phyloP scores from a whole-genome alignment of 2,329 filamentous ascomycete genomes.

The Aspergillus ochraceus region DNA sequence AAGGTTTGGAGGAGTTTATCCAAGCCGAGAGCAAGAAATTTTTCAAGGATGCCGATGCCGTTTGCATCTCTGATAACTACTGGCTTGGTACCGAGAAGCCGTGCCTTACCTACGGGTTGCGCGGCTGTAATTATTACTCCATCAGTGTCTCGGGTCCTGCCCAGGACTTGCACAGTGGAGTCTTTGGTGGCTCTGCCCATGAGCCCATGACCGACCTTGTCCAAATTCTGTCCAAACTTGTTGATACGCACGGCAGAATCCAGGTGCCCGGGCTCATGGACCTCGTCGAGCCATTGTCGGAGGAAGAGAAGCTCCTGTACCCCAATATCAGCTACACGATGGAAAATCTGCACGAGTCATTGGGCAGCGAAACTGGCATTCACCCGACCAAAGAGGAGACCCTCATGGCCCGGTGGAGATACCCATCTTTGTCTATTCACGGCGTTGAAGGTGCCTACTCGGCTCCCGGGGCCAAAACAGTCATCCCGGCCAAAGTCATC shows the following conservation, averaged over 20 bases:
- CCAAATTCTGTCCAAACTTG: constrained; percentile 76
- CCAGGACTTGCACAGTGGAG: constrained; percentile 92
- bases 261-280: constrained; percentile 91
- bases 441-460: constrained; percentile 95
- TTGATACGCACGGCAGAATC: constrained; percentile 89
- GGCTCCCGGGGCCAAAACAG: constrained; percentile 91
- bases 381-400: constrained; percentile 85
- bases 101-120: constrained; percentile 93
- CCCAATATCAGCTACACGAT: constrained; percentile 90
- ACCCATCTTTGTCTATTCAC: constrained; percentile 90
- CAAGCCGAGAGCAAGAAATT: constrained; percentile 85
- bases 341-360: constrained; percentile 88
- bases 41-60: constrained; percentile 93
- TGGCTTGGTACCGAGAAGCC: constrained; percentile 99
- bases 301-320: constrained; percentile 87
- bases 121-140: constrained; percentile 97
- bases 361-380: constrained; percentile 86
- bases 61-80: constrained; percentile 99
- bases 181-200: constrained; percentile 93
- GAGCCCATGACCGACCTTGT: constrained; percentile 98
- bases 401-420: constrained; percentile 94
- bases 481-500: constrained; percentile 95
- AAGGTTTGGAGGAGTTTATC: constrained; percentile 94
- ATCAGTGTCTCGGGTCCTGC: constrained; percentile 87
- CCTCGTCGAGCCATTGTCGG: constrained; percentile 83